These are phyloP conservation scores for Peribolospora kevripleyi DNA, from an alignment of 768 basidiomycete genomes.

Conservation along the genomic window DNA sequence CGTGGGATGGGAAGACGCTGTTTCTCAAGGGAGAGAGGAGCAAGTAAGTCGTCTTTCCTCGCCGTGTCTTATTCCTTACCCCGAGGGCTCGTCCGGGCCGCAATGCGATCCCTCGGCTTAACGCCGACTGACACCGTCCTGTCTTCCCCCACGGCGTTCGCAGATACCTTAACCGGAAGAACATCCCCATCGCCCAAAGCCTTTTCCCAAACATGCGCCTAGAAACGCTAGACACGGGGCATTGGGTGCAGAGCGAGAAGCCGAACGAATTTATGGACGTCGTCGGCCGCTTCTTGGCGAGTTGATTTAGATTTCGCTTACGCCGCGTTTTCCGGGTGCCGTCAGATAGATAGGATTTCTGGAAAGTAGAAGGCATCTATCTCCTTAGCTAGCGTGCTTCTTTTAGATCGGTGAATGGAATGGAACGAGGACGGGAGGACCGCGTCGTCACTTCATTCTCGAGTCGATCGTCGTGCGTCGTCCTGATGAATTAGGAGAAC, in stretches of 20 bases:
- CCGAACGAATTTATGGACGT: conserved; percentile 23
- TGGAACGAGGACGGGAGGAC: no score
- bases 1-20: conserved; percentile 36
- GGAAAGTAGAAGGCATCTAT: no score
- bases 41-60: conserved; percentile 26
- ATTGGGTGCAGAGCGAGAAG: conserved; percentile 81
- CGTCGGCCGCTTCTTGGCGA: conserved; percentile 18
- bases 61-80: background rate
- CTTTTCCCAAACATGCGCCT: conserved; percentile 53
- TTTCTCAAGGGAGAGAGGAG: conserved; percentile 60
- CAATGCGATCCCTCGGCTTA: no score
- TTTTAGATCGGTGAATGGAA: no score
- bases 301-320: background rate
- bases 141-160: background rate
- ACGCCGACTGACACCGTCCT: background rate
- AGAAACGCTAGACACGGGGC: conserved; percentile 44
- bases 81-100: conserved; percentile 1
- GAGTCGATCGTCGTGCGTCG: no score
- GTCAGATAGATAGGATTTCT: no score
- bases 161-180: conserved; percentile 52
- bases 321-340: background rate
- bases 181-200: conserved; percentile 32
- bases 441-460: no score
- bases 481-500: no score
- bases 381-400: no score